Conservation (phyloP, 129 eudicot species). For the Arctium minus region DNA sequence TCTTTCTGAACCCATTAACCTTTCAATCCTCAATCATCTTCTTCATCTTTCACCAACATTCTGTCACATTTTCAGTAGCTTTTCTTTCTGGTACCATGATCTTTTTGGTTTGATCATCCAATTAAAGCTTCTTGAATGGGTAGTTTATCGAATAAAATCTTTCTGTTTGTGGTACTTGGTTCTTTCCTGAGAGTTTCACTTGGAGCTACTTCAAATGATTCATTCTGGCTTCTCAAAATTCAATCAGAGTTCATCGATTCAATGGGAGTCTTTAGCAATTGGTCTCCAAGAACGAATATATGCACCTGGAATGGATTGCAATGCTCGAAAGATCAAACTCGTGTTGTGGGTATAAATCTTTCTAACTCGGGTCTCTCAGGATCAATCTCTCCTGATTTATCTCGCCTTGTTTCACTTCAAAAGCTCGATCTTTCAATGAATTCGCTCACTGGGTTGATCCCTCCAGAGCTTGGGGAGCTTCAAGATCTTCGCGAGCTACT, state of each 20-base stretch:
- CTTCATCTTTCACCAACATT: conserved; percentile 13
- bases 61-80: conserved; percentile 1
- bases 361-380: conserved; percentile 67
- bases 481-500: conserved; percentile 56
- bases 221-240: conserved; percentile 69
- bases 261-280: conserved; percentile 49
- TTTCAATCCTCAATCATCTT: not conserved
- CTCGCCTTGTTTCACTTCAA: conserved; percentile 61
- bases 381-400: conserved; percentile 51
- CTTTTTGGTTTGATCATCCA: conserved; percentile 7
- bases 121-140: conserved; percentile 32
- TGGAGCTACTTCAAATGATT: conserved; percentile 48
- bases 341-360: conserved; percentile 55
- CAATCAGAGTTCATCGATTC: conserved; percentile 65
- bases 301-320: conserved; percentile 84
- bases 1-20: conserved; percentile 32
- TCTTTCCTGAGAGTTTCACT: conserved; percentile 19
- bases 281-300: conserved; percentile 55
- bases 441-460: conserved; percentile 63
- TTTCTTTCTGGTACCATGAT: conserved; percentile 15
- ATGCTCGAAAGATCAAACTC: conserved; percentile 67
- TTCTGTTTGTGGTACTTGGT: conserved; percentile 38
- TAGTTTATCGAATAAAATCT: conserved; percentile 25
- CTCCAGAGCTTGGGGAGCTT: conserved; percentile 69
- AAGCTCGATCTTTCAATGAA: conserved; percentile 66